A percentile compares a stretch with the other conserved stretches of the same genome.
Evolutionary conservation across 768 basidiomycete species (phyloP).

Genomic region (Boletus pseudopeckii): DNA sequence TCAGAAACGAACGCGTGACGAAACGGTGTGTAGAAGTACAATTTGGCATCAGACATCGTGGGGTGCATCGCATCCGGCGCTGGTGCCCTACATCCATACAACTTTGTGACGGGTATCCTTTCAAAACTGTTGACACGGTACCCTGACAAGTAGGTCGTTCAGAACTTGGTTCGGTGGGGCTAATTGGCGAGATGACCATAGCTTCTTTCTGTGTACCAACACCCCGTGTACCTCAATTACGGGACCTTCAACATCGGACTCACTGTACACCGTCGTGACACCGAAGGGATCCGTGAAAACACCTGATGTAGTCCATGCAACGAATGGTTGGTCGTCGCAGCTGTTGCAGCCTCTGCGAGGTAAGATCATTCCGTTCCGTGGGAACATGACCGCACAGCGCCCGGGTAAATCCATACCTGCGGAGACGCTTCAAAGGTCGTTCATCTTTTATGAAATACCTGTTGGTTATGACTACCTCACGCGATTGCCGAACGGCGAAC

Average conservation of each 20-base stretch:
- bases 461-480: constrained; percentile 64
- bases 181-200: constrained; percentile 20
- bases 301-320: constrained; percentile 74
- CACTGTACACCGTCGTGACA: constrained; percentile 55
- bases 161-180: not conserved
- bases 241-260: constrained; percentile 22
- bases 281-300: constrained; percentile 55
- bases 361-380: constrained; percentile 61
- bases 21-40: constrained; percentile 38
- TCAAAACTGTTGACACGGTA: constrained; percentile 47
- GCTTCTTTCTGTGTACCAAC: constrained; percentile 56
- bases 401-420: constrained; percentile 37
- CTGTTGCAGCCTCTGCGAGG: constrained; percentile 60
- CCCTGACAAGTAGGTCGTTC: constrained; percentile 41
- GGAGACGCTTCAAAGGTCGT: constrained; percentile 48
- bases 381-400: constrained; percentile 62
- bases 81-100: constrained; percentile 68
- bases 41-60: constrained; percentile 40
- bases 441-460: constrained; percentile 49
- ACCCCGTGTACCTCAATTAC: constrained; percentile 59
- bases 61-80: constrained; percentile 55
- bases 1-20: not conserved
- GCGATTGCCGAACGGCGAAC: constrained; percentile 45
- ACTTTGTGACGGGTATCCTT: constrained; percentile 62
- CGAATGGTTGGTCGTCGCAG: constrained; percentile 79